These are phyloP conservation scores for Mortierella claussenii DNA, from an alignment of 192 early-diverging fungal genomes.

Conservation along the genomic window DNA sequence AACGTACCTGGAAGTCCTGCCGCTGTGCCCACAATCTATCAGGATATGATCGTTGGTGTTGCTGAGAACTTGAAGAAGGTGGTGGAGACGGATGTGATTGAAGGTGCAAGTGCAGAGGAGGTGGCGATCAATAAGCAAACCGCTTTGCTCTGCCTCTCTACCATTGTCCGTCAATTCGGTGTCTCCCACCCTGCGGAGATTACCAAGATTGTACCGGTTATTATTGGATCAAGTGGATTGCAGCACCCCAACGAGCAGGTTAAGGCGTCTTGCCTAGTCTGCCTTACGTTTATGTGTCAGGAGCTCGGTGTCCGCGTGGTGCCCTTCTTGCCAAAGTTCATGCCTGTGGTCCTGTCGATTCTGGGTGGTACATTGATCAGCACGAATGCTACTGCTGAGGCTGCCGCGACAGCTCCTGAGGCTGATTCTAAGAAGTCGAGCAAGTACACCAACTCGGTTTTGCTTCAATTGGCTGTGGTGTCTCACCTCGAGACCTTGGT, in stretches of 20 bases:
- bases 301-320: conserved; percentile 83
- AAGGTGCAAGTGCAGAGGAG: conserved; percentile 54
- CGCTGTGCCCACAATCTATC: conserved; percentile 57
- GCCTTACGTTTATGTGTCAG: conserved; percentile 67
- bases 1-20: conserved; percentile 55
- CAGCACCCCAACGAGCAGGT: conserved; percentile 55
- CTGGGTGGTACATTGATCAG: conserved; percentile 57
- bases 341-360: conserved; percentile 78
- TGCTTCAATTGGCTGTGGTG: conserved; percentile 66
- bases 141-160: conserved; percentile 81
- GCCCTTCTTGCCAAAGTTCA: conserved; percentile 84
- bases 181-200: conserved; percentile 70
- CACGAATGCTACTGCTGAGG: conserved; percentile 55
- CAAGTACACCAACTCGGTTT: conserved; percentile 49
- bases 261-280: conserved; percentile 65
- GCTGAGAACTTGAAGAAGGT: conserved; percentile 58
- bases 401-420: conserved; percentile 54
- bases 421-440: conserved; percentile 52
- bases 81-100: conserved; percentile 53
- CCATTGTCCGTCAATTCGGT: conserved; percentile 75
- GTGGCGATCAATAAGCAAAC: conserved; percentile 74
- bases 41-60: conserved; percentile 60
- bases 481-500: conserved; percentile 67
- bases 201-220: conserved; percentile 58
- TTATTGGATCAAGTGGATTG: conserved; percentile 63